Percentiles rank a stretch among this genome's conserved stretches.
These are phyloP conservation scores for Chrysochromulina tobinii DNA, from an alignment of 78 protist genomes.

Conservation along the genomic window DNA sequence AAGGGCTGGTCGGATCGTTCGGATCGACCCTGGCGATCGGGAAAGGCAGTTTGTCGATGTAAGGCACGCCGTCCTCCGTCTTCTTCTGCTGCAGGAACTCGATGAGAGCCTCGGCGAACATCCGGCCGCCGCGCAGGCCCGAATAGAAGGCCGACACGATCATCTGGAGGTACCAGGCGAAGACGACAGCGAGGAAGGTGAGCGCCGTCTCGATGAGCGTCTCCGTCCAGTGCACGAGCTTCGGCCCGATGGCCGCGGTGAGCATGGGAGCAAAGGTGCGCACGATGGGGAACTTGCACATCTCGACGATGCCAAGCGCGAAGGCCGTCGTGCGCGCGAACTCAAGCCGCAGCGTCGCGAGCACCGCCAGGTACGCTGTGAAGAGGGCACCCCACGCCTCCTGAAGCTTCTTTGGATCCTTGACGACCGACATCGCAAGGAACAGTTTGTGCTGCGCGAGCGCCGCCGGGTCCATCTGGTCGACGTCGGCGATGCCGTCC, in stretches of 20 bases:
- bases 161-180: neutral
- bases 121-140: neutral
- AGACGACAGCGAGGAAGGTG: neutral
- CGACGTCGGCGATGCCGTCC: neutral
- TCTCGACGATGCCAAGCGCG: neutral
- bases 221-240: neutral
- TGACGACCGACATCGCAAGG: neutral
- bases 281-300: neutral
- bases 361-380: neutral
- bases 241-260: neutral
- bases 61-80: neutral
- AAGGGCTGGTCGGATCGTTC: neutral
- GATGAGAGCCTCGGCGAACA: neutral
- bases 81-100: neutral
- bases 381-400: neutral
- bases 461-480: neutral
- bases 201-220: neutral
- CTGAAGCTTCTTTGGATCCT: neutral
- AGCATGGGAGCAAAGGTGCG: neutral
- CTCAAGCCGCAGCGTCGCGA: neutral
- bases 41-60: too few relatives aligned
- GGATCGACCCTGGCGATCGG: too few relatives aligned
- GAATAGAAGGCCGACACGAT: neutral
- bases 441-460: neutral
- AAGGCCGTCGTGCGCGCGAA: neutral